Percentiles rank a stretch among this genome's conserved stretches.
These are phyloP conservation scores for Cladosporium sp. DNA, from an alignment of 2,329 filamentous ascomycete genomes.

Conservation along the genomic window DNA sequence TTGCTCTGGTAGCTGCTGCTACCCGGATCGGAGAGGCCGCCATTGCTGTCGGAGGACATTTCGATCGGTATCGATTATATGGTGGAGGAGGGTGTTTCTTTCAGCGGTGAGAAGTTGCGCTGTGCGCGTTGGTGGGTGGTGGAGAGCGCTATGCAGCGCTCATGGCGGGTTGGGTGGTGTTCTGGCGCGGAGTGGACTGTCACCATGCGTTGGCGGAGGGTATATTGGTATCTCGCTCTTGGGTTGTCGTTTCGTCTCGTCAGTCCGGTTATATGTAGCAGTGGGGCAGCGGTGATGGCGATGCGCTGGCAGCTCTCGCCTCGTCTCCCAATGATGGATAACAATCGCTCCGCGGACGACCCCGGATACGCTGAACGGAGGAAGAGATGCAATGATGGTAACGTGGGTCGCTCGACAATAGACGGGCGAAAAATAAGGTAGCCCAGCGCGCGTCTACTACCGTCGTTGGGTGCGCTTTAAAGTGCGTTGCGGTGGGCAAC, in stretches of 20 bases:
- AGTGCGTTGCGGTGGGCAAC: constrained; percentile 6
- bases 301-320: constrained; percentile 14
- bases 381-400: not conserved
- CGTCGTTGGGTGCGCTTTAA: not conserved
- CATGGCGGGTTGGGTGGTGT: constrained; percentile 13
- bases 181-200: not conserved
- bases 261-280: not conserved
- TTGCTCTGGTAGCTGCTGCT: constrained; percentile 72
- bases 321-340: not conserved
- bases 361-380: not conserved
- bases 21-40: constrained; percentile 66
- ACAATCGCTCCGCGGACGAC: not conserved
- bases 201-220: not conserved
- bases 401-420: constrained; percentile 9
- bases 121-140: constrained; percentile 12
- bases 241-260: constrained; percentile 10
- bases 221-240: not conserved
- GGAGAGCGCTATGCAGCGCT: constrained; percentile 21
- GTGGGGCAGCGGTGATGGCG: constrained; percentile 13
- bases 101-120: constrained; percentile 17
- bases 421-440: constrained; percentile 7
- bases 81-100: not conserved
- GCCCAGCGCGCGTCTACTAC: constrained; percentile 6
- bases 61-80: not conserved
- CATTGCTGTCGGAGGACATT: constrained; percentile 33